phyloP scores from a whole-genome alignment of 2,329 filamentous ascomycete genomes.

The Aspergillus fumigatus region DNA sequence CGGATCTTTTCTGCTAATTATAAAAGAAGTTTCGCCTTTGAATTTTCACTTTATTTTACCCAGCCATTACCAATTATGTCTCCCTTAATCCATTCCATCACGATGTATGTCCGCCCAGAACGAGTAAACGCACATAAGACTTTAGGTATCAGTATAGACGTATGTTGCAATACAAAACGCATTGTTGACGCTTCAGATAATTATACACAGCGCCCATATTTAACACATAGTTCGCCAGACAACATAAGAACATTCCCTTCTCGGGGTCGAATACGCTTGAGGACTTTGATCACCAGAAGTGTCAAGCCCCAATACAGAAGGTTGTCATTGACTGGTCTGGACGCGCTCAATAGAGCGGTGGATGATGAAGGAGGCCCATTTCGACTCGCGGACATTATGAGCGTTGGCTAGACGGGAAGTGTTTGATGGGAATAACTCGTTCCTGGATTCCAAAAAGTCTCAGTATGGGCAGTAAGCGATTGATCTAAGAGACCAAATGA shows the following conservation, averaged over 20 bases:
- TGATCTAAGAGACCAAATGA: too few relatives aligned
- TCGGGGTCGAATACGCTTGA: too few relatives aligned
- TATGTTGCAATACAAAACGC: conserved; percentile 33
- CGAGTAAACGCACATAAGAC: conserved; percentile 34
- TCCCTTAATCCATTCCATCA: conserved; percentile 40
- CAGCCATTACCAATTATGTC: conserved; percentile 30
- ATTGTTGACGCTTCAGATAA: conserved; percentile 31
- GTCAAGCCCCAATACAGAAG: conserved; percentile 21
- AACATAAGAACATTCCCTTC: too few relatives aligned
- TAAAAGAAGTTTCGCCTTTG: conserved; percentile 31
- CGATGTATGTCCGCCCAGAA: conserved; percentile 30
- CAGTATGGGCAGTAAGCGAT: too few relatives aligned
- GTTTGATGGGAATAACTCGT: too few relatives aligned
- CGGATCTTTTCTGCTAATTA: too few relatives aligned
- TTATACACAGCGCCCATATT: too few relatives aligned
- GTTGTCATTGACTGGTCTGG: conserved; percentile 15
- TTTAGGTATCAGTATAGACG: conserved; percentile 37
- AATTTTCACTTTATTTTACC: conserved; percentile 27
- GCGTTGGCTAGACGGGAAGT: background rate
- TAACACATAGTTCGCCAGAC: too few relatives aligned
- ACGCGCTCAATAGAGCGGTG: background rate
- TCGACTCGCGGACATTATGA: background rate
- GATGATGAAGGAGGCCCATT: background rate
- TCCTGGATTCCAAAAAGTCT: too few relatives aligned
- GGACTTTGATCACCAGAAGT: too few relatives aligned